Conservation (phyloP, 1,139 yeast species). For the Arxiozyma bovina region DNA sequence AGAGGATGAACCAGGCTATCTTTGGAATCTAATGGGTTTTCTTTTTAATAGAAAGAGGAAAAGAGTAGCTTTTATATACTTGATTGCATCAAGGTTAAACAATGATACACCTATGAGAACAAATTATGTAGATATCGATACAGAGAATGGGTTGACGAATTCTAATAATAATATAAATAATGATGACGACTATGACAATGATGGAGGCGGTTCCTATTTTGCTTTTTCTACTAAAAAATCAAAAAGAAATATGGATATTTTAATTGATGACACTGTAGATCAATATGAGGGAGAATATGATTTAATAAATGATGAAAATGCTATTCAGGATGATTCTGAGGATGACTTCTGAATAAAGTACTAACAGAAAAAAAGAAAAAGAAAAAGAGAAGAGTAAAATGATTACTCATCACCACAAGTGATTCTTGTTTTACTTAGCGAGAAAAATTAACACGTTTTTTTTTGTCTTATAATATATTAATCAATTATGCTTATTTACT, state of each 20-base stretch:
- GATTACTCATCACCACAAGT: no score
- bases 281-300: conserved; percentile 41
- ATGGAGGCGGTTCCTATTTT: conserved; percentile 23
- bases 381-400: no score
- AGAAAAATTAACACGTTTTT: not conserved
- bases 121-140: not conserved
- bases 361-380: no score
- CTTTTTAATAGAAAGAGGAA: conserved; percentile 84
- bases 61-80: conserved; percentile 77
- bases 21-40: conserved; percentile 91
- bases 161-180: not conserved
- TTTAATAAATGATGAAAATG: conserved; percentile 33
- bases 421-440: not conserved
- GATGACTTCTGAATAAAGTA: conserved; percentile 11
- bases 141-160: not conserved
- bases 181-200: not conserved
- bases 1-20: conserved; percentile 46
- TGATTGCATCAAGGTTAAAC: conserved; percentile 34
- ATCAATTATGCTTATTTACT: not conserved
- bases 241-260: conserved; percentile 22
- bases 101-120: conserved; percentile 1
- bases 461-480: not conserved
- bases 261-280: conserved; percentile 31
- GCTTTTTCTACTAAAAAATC: conserved; percentile 26
- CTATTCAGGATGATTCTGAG: conserved; percentile 31